Base-by-base conservation (phyloP, 2,329 filamentous ascomycete species). In the Fusarium liriodendri region DNA sequence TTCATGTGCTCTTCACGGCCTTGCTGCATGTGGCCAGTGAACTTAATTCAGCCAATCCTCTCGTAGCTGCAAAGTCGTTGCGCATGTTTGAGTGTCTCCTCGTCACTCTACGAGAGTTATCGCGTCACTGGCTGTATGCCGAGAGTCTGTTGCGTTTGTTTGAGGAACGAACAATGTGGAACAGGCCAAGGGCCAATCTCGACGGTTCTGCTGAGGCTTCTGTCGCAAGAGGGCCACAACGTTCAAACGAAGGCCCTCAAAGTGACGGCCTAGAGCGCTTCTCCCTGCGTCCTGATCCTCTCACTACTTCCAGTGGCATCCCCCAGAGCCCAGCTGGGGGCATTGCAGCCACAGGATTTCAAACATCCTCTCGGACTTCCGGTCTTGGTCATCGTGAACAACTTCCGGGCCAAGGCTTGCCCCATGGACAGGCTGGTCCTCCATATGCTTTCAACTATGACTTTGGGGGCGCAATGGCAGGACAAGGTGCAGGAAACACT, bases 71-170 rank as follows among this genome's bases (percentile, higher is more conserved):
- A 27, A 80, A 80, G 65, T 79, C 80, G 5, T 75, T 73, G 37
- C 75, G 78, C 6, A 75, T 76, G 40, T 78, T 78, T 40, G 77
- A 80, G 11, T 79, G 78, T 9, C 74, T 82, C 27, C 67, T 81
- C n/a, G 54, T 73, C 11, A 76, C 79, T 2, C 64, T 82, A 4
- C 71, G 76, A 2, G 79, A 76, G 6, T 67, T 82, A 18, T 76
- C 78, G 2, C 60, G 67, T 3, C 76, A 81, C 9, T 82, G 81
- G 81, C 67, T 79, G 14, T 82, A 81, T 66, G 81, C 80, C 3
- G 74, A 75, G 14, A 82, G 80, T 54, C 67, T 82, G 1, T 18
- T 80, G 20, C 75, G 75, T 1, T 73, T 82, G 1, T 82, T 82
- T 64, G 76, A 80, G 20, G 74, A 77, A 14, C 67, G 75, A 13